Evolutionary conservation across 306 rosid genomes (phyloP).

Genomic region (Cicer cuneatum): DNA sequence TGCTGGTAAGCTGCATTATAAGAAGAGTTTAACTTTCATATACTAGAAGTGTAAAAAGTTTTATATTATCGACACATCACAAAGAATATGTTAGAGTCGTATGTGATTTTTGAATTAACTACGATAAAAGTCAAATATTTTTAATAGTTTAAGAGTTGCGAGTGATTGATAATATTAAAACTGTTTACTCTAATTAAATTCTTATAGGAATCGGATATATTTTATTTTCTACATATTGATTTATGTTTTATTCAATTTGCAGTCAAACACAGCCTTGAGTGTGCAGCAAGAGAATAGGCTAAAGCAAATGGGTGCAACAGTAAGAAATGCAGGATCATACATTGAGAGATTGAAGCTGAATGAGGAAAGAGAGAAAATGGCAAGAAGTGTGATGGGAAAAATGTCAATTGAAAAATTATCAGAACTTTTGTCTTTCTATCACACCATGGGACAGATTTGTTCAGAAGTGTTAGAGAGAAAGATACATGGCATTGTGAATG

Average conservation of each 20-base stretch:
- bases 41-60: too few species aligned
- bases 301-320: constrained; percentile 98
- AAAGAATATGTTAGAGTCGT: too few species aligned
- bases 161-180: too few species aligned
- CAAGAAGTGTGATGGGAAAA: constrained; percentile 78
- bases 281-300: constrained; percentile 81
- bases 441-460: constrained; percentile 80
- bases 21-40: too few species aligned
- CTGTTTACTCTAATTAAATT: too few species aligned
- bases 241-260: constrained; percentile 36
- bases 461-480: constrained; percentile 72
- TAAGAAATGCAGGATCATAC: constrained; percentile 82
- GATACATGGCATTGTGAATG: constrained; percentile 59
- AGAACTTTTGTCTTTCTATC: constrained; percentile 82
- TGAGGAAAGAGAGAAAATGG: constrained; percentile 68
- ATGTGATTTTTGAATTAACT: too few species aligned
- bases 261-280: constrained; percentile 88
- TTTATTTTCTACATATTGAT: too few species aligned
- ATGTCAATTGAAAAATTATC: constrained; percentile 77
- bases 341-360: constrained; percentile 64
- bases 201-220: too few species aligned
- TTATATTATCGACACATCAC: too few species aligned
- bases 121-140: too few species aligned
- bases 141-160: too few species aligned
- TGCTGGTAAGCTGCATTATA: too few species aligned